A percentile compares a stretch with the other conserved stretches of the same genome.
Evolutionary conservation across 2,329 filamentous ascomycete genomes (phyloP).

Genomic region (Pseudocercospora pini-densiflorae): DNA sequence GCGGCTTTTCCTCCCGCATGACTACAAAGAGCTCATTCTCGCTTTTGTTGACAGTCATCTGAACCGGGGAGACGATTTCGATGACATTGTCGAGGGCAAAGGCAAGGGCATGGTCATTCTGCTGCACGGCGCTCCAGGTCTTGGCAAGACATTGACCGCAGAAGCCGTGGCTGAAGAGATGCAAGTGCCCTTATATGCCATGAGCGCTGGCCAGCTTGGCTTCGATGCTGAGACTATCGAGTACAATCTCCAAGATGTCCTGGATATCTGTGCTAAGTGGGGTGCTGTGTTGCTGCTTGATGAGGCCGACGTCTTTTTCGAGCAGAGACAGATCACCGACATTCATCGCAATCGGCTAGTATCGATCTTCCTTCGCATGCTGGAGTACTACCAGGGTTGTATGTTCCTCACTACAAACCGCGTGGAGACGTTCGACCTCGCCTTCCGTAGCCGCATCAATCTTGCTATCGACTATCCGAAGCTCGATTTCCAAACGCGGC

Average conservation of each 20-base stretch:
- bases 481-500: constrained; percentile 33
- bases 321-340: constrained; percentile 48
- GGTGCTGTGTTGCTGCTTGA: constrained; percentile 61
- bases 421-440: constrained; percentile 41
- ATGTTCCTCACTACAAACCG: constrained; percentile 46
- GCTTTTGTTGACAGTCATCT: constrained; percentile 23
- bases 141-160: constrained; percentile 41
- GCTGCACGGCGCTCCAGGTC: constrained; percentile 42
- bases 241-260: constrained; percentile 25
- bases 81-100: constrained; percentile 42
- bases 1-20: constrained; percentile 35
- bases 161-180: constrained; percentile 38
- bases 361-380: constrained; percentile 44
- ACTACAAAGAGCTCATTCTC: constrained; percentile 23
- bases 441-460: constrained; percentile 42
- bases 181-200: constrained; percentile 48
- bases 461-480: constrained; percentile 39
- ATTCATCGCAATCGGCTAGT: constrained; percentile 44
- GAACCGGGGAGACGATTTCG: constrained; percentile 27
- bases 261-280: constrained; percentile 57
- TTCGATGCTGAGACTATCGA: constrained; percentile 23
- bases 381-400: constrained; percentile 41
- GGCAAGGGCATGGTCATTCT: constrained; percentile 43
- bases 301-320: constrained; percentile 65
- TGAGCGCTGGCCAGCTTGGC: constrained; percentile 29